Conservation (phyloP, 495 filamentous ascomycete species). For the Neurospora discreta region DNA sequence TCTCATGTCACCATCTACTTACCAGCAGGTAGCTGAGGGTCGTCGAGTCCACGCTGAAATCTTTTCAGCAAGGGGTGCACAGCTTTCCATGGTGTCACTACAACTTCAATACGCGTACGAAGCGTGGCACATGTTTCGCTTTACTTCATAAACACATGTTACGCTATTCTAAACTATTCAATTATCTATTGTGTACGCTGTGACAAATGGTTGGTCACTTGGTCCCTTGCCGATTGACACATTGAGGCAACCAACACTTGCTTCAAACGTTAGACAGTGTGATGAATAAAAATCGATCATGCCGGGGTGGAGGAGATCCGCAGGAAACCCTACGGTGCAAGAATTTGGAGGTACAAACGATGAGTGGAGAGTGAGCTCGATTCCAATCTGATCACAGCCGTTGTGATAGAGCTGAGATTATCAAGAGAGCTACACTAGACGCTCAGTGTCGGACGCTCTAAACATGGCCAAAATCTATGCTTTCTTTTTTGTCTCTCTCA, state of each 20-base stretch:
- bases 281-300: not conserved
- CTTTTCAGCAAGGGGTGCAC: not conserved
- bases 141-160: not conserved
- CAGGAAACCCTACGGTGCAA: not conserved
- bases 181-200: not conserved
- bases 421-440: not conserved
- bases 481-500: not conserved
- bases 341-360: not conserved
- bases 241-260: not conserved
- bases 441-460: not conserved
- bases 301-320: not conserved
- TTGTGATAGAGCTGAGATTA: not conserved
- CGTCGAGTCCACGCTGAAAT: not conserved
- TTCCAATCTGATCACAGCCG: not conserved
- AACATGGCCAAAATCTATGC: not conserved
- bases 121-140: not conserved
- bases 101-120: not conserved
- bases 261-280: not conserved
- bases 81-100: not conserved
- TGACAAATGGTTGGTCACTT: not conserved
- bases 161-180: not conserved
- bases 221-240: not conserved
- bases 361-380: not conserved
- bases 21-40: not conserved
- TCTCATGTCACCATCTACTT: not conserved